Base-by-base conservation (phyloP, 352 stramenopile genomes). In the Globisporangium sylvaticum region DNA sequence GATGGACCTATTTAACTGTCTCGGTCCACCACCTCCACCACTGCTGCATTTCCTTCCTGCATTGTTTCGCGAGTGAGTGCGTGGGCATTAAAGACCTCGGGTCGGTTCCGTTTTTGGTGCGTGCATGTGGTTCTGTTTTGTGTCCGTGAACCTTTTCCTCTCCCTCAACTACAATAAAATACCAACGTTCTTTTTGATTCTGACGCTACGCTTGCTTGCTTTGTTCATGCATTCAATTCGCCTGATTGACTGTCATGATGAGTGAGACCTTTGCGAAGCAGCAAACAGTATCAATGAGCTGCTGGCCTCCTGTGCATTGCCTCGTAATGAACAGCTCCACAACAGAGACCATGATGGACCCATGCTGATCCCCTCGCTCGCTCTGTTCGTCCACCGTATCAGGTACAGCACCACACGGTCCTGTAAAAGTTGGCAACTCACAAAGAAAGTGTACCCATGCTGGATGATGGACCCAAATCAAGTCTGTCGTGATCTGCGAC, bases 1-100 rank as follows among this genome's bases (percentile, higher is more conserved):
- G 39, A 9, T 59, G 53, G 54, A 29, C 29, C 29, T 61, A 61
- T 61, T 61, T 61, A 61, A 61, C 55, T 61, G 55, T 61, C 55
- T 61, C 55, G 55, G 55, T 24, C 55, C 27, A 6, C 53, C 54
- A 20, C 18, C 54, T 7, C 54, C 54, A 39, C 27, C 18, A 15
- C 27, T 27, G 12, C 18, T 50, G 42, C 18, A 22, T 50, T 20
- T 6, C 5, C 18, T 50, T 50, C 14, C 18, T 48, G 14, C 15
- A 50, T 20, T 50, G 18, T 7, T 22, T 6, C 42, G 5, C 18
- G 18, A 20, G 42, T 7, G 42, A 22, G 42, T 22, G 42, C 18
- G 3, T 50, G 42, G 42, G 18, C 14, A 50, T 9, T 10, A 27
- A 54, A n/a, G n/a, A n/a, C 22, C 46, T 54, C 20, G 46, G 46